These are phyloP conservation scores for Boletus eberwhitei DNA, from an alignment of 768 basidiomycete genomes.

Conservation along the genomic window DNA sequence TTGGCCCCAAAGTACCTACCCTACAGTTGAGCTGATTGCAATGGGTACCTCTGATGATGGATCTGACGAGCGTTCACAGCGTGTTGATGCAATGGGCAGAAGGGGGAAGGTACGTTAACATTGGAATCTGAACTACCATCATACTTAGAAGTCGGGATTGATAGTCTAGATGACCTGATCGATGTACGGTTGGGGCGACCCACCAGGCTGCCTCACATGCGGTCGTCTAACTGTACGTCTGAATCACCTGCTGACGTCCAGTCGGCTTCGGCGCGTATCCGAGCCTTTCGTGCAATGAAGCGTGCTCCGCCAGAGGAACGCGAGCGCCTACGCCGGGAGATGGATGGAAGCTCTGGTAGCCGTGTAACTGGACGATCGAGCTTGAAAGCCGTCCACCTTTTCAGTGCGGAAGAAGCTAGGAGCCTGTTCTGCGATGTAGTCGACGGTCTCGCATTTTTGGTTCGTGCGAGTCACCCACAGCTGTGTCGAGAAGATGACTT, in stretches of 20 bases:
- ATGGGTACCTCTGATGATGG: background rate
- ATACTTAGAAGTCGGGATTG: background rate
- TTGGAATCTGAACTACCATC: background rate
- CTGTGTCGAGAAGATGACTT: conserved; percentile 7
- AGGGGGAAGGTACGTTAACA: conserved; percentile 56
- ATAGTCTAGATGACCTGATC: conserved; percentile 80
- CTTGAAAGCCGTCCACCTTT: conserved; percentile 77
- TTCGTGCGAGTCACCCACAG: conserved; percentile 33
- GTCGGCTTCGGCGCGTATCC: conserved; percentile 68
- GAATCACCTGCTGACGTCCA: conserved; percentile 38
- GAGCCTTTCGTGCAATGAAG: conserved; percentile 70
- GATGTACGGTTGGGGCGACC: conserved; percentile 70
- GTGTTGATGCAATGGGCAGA: conserved; percentile 94
- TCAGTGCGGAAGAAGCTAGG: conserved; percentile 81
- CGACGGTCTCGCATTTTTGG: conserved; percentile 84
- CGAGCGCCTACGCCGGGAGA: conserved; percentile 54
- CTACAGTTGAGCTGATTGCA: conserved; percentile 59
- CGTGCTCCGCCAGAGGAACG: conserved; percentile 61
- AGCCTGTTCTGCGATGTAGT: conserved; percentile 82
- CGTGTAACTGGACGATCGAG: conserved; percentile 29
- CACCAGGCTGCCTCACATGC: conserved; percentile 41
- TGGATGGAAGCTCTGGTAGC: conserved; percentile 33
- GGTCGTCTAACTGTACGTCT: conserved; percentile 21
- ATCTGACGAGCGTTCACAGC: conserved; percentile 35
- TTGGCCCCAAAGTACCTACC: conserved; percentile 85